These are phyloP conservation scores for Monosporascus sp. DNA, from an alignment of 2,329 filamentous ascomycete genomes.

Conservation along the genomic window DNA sequence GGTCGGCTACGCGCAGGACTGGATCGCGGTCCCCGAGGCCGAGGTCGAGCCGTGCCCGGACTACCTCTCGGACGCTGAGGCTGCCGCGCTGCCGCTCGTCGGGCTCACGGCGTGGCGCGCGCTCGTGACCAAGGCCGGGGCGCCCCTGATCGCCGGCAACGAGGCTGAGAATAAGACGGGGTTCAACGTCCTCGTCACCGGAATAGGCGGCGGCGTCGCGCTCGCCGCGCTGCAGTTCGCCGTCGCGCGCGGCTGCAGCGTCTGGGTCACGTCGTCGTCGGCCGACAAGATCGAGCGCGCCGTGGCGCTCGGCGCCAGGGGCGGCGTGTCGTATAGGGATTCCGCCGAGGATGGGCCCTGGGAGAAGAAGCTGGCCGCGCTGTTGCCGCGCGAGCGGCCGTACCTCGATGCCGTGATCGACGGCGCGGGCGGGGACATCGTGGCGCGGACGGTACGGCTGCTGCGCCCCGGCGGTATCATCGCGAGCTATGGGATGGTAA, in stretches of 20 bases:
- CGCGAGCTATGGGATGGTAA: conserved; percentile 74
- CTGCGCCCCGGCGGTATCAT: conserved; percentile 82
- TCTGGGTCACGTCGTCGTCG: conserved; percentile 76
- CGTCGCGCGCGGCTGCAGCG: conserved; percentile 64
- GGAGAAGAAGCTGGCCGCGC: conserved; percentile 66
- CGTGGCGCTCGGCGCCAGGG: conserved; percentile 64
- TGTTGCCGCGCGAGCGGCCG: conserved; percentile 60
- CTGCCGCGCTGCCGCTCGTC: conserved; percentile 77
- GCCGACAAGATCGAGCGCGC: conserved; percentile 72
- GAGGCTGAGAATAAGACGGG: conserved; percentile 38
- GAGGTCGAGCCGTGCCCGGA: conserved; percentile 73
- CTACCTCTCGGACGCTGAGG: conserved; percentile 68
- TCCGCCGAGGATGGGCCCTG: conserved; percentile 46
- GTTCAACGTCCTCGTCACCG: conserved; percentile 77
- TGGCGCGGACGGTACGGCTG: conserved; percentile 58
- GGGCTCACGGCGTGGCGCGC: conserved; percentile 88
- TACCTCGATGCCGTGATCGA: conserved; percentile 82
- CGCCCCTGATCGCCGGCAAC: conserved; percentile 34
- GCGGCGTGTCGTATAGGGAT: conserved; percentile 78
- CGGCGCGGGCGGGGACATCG: conserved; percentile 80
- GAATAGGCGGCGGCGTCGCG: conserved; percentile 89
- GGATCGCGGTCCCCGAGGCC: conserved; percentile 58
- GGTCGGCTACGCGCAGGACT: conserved; percentile 70
- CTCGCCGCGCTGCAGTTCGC: conserved; percentile 77
- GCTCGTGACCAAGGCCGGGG: conserved; percentile 67